Evolutionary conservation across 108 stramenopile genomes (phyloP).

Genomic region (Conticribra guillardii): DNA sequence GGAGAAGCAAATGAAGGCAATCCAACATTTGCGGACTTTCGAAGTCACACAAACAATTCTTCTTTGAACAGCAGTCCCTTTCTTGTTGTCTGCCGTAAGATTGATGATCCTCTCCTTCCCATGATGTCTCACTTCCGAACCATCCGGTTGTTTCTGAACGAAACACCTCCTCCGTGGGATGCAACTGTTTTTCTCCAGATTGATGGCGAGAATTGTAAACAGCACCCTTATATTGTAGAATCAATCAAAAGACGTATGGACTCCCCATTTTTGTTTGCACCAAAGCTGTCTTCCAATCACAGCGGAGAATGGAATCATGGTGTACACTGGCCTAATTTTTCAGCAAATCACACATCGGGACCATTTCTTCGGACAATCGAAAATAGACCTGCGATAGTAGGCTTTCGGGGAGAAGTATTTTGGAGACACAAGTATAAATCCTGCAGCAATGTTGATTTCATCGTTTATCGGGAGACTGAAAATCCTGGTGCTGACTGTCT

Average conservation of each 20-base stretch:
- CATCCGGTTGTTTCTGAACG: conserved; percentile 3
- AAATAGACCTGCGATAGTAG: conserved; percentile 22
- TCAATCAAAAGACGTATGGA: conserved; percentile 4
- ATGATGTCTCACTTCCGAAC: too few species aligned
- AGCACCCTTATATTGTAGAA: conserved; percentile 22
- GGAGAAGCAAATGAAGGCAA: too few species aligned
- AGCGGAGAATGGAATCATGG: conserved; percentile 9
- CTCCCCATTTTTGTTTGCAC: neutral
- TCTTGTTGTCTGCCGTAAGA: too few species aligned
- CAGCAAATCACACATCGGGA: neutral
- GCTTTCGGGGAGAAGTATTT: conserved; percentile 22
- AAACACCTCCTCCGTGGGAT: conserved; percentile 20
- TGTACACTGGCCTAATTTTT: conserved; percentile 19
- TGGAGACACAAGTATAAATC: conserved; percentile 17
- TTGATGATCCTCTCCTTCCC: too few species aligned
- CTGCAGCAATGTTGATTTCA: conserved; percentile 16
- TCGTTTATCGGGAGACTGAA: conserved; percentile 25
- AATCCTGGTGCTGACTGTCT: conserved; percentile 8
- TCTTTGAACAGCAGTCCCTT: too few species aligned
- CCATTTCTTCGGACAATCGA: too few species aligned
- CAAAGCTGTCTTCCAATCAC: too few species aligned
- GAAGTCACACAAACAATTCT: too few species aligned
- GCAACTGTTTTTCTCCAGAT: conserved; percentile 13
- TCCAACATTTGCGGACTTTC: too few species aligned
- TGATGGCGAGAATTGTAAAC: neutral